Conservation (phyloP, 495 filamentous ascomycete genomes). For the Aspergillus coremiiformis region DNA sequence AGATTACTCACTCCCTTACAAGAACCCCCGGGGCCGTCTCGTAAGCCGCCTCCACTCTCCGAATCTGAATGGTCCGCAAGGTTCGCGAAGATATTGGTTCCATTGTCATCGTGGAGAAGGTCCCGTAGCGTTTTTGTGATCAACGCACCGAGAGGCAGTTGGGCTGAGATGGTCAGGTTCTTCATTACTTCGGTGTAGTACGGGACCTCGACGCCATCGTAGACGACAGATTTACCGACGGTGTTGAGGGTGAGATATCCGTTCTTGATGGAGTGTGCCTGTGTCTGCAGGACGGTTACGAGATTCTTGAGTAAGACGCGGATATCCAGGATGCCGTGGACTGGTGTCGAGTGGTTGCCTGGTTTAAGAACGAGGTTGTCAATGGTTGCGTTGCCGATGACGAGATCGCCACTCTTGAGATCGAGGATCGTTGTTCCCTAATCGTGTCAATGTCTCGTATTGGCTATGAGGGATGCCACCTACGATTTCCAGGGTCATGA, state of each 20-base stretch:
- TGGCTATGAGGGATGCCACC: background rate
- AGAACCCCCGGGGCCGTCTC: background rate
- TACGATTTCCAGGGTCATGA: constrained; percentile 33
- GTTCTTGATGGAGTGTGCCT: constrained; percentile 22
- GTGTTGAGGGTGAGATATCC: constrained; percentile 29
- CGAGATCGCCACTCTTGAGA: constrained; percentile 25
- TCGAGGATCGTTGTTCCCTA: constrained; percentile 28
- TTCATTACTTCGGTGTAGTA: constrained; percentile 38
- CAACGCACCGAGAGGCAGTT: constrained; percentile 22
- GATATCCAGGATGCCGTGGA: constrained; percentile 37
- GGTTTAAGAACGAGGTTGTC: constrained; percentile 51
- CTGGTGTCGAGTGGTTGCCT: constrained; percentile 49
- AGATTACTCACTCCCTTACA: background rate
- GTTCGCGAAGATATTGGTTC: constrained; percentile 7
- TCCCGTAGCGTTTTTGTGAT: constrained; percentile 30
- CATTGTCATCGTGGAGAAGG: constrained; percentile 8
- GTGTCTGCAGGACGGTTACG: constrained; percentile 19
- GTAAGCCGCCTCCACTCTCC: background rate
- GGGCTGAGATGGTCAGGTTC: constrained; percentile 26
- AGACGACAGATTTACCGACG: constrained; percentile 24
- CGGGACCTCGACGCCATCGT: constrained; percentile 28
- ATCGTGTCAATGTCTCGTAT: background rate
- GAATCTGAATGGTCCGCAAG: background rate
- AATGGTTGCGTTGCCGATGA: constrained; percentile 49
- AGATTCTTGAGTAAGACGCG: constrained; percentile 25